phyloP scores from a whole-genome alignment of 306 rosid genomes.

The Geum urbanum region DNA sequence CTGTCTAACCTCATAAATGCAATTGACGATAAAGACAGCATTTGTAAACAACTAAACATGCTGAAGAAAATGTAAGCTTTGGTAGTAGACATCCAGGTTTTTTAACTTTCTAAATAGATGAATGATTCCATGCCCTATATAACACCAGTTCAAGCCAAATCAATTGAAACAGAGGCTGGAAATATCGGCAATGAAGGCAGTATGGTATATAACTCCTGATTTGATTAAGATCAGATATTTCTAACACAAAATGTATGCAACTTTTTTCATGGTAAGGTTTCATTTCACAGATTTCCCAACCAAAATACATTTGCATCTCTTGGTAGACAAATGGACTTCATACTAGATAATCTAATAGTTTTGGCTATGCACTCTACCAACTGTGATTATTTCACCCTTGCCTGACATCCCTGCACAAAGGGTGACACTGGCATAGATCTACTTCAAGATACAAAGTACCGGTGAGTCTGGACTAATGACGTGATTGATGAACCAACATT shows the following conservation, averaged over 20 bases:
- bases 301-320: not conserved
- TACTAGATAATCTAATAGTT: not conserved
- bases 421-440: not conserved
- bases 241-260: not conserved
- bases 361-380: not conserved
- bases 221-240: slow-evolving; percentile 6
- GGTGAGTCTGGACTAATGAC: not conserved
- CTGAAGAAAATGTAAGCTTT: not conserved
- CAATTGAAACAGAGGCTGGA: not conserved
- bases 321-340: not conserved
- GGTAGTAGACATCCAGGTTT: not conserved
- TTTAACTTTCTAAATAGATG: not conserved
- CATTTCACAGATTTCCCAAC: not conserved
- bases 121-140: too few species aligned
- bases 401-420: not conserved
- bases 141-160: not conserved
- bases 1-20: slow-evolving; percentile 9
- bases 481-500: not conserved
- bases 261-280: not conserved
- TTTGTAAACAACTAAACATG: not conserved
- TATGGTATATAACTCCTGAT: not conserved
- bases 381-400: not conserved
- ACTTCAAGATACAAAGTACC: not conserved
- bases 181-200: not conserved
- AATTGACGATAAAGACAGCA: not conserved